These are phyloP conservation scores for Pythium utonaiense DNA, from an alignment of 352 stramenopile genomes.

Conservation along the genomic window DNA sequence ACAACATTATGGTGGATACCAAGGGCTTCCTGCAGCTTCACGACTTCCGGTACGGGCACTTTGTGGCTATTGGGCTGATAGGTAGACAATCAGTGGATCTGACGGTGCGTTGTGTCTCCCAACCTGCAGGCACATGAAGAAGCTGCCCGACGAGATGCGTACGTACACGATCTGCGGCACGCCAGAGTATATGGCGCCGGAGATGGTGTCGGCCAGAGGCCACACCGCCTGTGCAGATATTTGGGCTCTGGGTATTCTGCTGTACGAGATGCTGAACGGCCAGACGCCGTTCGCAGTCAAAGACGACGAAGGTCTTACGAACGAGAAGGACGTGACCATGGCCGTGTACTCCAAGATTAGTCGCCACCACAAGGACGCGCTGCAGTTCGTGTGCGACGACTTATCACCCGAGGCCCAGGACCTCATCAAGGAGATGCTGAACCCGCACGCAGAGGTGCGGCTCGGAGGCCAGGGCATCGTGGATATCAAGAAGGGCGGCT, in stretches of 20 bases:
- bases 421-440: conserved; percentile 63
- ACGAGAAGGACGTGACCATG: conserved; percentile 81
- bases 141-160: conserved; percentile 69
- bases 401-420: conserved; percentile 52
- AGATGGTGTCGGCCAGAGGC: conserved; percentile 83
- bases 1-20: conserved; percentile 81
- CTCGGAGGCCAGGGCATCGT: conserved; percentile 70
- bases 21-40: conserved; percentile 81
- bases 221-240: conserved; percentile 79
- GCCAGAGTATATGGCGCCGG: conserved; percentile 86
- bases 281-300: conserved; percentile 82
- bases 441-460: conserved; percentile 65
- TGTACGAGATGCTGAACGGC: conserved; percentile 86
- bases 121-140: conserved; percentile 67
- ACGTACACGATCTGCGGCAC: conserved; percentile 89
- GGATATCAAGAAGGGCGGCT: conserved; percentile 75
- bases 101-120: background rate
- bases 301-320: conserved; percentile 47
- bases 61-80: background rate
- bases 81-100: background rate
- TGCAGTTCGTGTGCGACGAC: conserved; percentile 51
- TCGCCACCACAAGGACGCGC: conserved; percentile 52
- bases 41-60: conserved; percentile 59
- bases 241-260: conserved; percentile 81
- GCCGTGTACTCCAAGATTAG: conserved; percentile 86